phyloP scores from a whole-genome alignment of 2,329 filamentous ascomycete species.

The Penicillium decumbens region DNA sequence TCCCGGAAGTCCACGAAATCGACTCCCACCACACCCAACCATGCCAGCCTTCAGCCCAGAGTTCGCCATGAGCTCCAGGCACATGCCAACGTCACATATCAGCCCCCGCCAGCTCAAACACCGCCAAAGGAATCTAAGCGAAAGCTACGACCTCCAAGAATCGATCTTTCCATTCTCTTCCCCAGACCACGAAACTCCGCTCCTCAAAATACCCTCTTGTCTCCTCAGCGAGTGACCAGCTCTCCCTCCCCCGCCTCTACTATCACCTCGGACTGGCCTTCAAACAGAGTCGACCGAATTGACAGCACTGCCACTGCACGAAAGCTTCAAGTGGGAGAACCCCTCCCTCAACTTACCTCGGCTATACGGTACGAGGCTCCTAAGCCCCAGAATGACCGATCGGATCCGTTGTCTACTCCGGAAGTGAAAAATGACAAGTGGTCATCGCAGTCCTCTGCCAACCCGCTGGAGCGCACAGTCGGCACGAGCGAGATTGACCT shows the following conservation, averaged over 20 bases:
- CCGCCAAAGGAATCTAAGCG: constrained; percentile 34
- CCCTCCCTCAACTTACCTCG: constrained; percentile 15
- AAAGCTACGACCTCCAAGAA: constrained; percentile 37
- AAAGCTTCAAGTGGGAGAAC: constrained; percentile 26
- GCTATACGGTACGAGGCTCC: constrained; percentile 8
- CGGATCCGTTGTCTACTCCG: constrained; percentile 17
- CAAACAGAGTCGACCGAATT: constrained; percentile 9
- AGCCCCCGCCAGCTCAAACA: constrained; percentile 16
- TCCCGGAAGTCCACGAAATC: constrained; percentile 38
- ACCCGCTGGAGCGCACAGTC: constrained; percentile 28
- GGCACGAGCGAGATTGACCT: constrained; percentile 34
- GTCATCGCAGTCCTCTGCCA: constrained; percentile 10
- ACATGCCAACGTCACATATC: constrained; percentile 22
- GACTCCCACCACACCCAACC: constrained; percentile 22
- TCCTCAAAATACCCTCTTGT: constrained; percentile 32
- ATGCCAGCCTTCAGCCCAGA: constrained; percentile 13
- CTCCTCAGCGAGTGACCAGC: constrained; percentile 40
- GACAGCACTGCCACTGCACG: constrained; percentile 19
- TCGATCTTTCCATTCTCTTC: constrained; percentile 43
- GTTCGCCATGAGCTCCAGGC: constrained; percentile 16
- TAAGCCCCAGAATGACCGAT: constrained; percentile 16
- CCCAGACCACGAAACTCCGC: constrained; percentile 35
- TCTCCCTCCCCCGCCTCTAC: constrained; percentile 40
- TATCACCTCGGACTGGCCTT: constrained; percentile 31
- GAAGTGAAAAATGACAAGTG: constrained; percentile 22